Conservation (phyloP, 169 alveolate genomes). For the Eimeria sp. region DNA sequence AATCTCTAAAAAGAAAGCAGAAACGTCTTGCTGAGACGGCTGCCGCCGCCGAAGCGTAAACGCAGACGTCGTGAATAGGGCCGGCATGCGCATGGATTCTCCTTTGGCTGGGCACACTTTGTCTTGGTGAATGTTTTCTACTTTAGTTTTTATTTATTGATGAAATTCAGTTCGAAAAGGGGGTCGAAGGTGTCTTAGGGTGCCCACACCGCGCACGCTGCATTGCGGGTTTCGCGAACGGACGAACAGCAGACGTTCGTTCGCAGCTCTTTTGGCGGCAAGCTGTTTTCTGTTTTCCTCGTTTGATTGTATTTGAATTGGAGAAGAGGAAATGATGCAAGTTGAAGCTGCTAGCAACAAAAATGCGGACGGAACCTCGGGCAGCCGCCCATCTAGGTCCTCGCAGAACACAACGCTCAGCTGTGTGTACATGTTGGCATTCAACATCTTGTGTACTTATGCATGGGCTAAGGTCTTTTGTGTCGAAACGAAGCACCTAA, state of each 20-base stretch:
- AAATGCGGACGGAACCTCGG: neutral
- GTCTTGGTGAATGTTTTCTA: neutral
- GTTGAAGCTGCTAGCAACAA: neutral
- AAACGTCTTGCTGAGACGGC: slow-evolving; percentile 15
- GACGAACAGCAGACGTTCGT: neutral
- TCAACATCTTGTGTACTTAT: slow-evolving; percentile 23
- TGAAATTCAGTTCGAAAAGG: neutral
- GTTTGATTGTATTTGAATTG: neutral
- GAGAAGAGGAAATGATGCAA: slow-evolving; percentile 4
- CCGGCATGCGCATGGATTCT: neutral
- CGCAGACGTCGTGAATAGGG: slow-evolving; percentile 3
- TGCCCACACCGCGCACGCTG: slow-evolving; percentile 7
- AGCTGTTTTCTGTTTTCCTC: neutral
- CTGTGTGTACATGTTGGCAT: slow-evolving; percentile 35
- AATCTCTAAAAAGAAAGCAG: no score
- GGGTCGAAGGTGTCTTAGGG: neutral
- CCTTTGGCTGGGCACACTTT: neutral
- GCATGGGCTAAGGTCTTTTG: slow-evolving; percentile 73
- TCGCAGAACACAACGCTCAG: neutral
- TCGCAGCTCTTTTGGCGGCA: neutral
- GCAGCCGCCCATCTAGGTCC: neutral
- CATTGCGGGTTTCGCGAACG: neutral
- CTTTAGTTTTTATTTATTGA: neutral
- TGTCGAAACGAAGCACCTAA: neutral
- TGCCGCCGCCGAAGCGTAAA: slow-evolving; percentile 14